Conservation (phyloP, 805 yeast species). For the Lipomyces starkeyi region DNA sequence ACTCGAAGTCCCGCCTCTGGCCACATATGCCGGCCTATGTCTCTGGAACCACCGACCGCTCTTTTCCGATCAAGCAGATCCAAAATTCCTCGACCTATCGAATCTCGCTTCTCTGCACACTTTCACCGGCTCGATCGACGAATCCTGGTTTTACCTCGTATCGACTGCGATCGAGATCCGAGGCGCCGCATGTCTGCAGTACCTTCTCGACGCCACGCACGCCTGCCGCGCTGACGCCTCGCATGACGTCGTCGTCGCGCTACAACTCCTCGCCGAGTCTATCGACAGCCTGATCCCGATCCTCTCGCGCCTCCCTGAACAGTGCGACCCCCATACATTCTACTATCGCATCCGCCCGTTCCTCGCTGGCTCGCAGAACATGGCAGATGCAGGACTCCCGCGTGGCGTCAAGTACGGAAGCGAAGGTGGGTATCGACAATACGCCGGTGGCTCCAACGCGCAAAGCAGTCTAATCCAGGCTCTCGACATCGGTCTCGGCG, state of each 20-base stretch:
- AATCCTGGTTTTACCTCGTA: constrained; percentile 90
- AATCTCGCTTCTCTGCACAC: constrained; percentile 80
- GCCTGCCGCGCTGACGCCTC: constrained; percentile 58
- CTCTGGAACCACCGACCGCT: constrained; percentile 71
- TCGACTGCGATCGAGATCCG: constrained; percentile 83
- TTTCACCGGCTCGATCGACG: constrained; percentile 89
- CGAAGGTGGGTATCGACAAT: constrained; percentile 44
- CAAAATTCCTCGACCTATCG: constrained; percentile 66
- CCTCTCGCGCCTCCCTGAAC: constrained; percentile 83
- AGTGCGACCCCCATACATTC: constrained; percentile 93
- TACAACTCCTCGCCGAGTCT: constrained; percentile 73
- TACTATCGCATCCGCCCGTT: constrained; percentile 86
- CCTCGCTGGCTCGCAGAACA: constrained; percentile 92
- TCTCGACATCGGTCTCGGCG: constrained; percentile 74
- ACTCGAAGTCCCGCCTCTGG: constrained; percentile 81
- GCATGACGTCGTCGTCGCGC: constrained; percentile 50
- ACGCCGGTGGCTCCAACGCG: constrained; percentile 90
- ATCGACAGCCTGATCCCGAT: constrained; percentile 76
- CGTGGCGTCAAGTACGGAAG: constrained; percentile 75
- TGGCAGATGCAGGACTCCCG: constrained; percentile 83
- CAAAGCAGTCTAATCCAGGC: constrained; percentile 90
- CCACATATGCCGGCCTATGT: constrained; percentile 85
- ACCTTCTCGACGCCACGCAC: constrained; percentile 71
- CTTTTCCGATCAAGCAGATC: constrained; percentile 41
- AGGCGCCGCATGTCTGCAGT: constrained; percentile 72